A percentile compares a stretch with the other conserved stretches of the same genome.
Conservation (phyloP, 2,329 filamentous ascomycete genomes). For the Claviceps sorghi region DNA sequence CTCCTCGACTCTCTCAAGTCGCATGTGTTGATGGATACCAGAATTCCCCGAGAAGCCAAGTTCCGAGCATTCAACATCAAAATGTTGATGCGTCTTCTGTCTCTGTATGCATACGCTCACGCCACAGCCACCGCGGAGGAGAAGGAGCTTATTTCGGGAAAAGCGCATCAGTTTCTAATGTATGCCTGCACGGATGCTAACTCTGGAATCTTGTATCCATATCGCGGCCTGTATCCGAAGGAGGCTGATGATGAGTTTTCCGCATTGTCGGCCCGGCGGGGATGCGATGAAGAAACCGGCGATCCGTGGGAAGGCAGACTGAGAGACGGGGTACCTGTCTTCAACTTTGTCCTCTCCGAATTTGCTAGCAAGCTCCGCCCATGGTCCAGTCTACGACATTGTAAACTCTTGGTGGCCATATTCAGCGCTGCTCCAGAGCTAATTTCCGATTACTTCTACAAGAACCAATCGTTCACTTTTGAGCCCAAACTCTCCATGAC, state of each 20-base stretch:
- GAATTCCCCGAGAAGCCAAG: slow-evolving; percentile 60
- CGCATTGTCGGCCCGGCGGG: slow-evolving; percentile 12
- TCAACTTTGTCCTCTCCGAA: slow-evolving; percentile 64
- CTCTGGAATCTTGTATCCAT: slow-evolving; percentile 60
- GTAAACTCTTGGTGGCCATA: slow-evolving; percentile 64
- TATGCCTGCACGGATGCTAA: slow-evolving; percentile 58
- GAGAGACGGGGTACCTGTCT: slow-evolving; percentile 52
- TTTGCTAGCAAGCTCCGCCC: slow-evolving; percentile 69
- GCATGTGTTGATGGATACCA: slow-evolving; percentile 59
- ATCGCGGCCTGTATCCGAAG: slow-evolving; percentile 74
- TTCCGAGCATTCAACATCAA: slow-evolving; percentile 60
- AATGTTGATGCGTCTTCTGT: slow-evolving; percentile 56
- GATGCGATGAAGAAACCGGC: slow-evolving; percentile 33
- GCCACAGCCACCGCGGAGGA: slow-evolving; percentile 25
- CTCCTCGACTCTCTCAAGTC: slow-evolving; percentile 56
- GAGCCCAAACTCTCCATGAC: slow-evolving; percentile 86
- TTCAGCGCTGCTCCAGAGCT: slow-evolving; percentile 75
- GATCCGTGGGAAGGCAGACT: slow-evolving; percentile 57
- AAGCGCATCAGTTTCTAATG: slow-evolving; percentile 62
- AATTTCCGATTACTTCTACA: slow-evolving; percentile 72
- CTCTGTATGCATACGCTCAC: slow-evolving; percentile 51
- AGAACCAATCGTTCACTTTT: slow-evolving; percentile 66
- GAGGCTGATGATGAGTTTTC: slow-evolving; percentile 39
- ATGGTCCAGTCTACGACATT: slow-evolving; percentile 68
- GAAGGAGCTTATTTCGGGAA: slow-evolving; percentile 42